Conservation (phyloP, 140 eudicot genomes). For the Stevia rebaudiana region DNA sequence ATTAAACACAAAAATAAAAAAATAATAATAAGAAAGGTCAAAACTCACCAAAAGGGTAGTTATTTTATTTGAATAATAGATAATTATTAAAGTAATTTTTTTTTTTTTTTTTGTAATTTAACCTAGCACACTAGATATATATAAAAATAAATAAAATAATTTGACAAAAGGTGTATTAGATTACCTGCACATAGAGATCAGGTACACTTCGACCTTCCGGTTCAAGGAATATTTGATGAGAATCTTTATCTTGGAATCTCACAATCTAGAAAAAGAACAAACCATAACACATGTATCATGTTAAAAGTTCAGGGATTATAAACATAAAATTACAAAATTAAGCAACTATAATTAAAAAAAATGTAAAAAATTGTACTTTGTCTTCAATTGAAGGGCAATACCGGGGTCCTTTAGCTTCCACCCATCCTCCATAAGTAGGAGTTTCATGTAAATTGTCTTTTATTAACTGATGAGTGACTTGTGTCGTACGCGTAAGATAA, state of each 20-base stretch:
- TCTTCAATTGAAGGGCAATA: conserved; percentile 99
- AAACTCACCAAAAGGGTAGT: not conserved
- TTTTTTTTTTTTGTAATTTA: not conserved
- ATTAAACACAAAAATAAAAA: not conserved
- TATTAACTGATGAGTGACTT: conserved; percentile 73
- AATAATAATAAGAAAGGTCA: no score
- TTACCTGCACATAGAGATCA: conserved; percentile 89
- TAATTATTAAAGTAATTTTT: not conserved
- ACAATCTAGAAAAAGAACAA: conserved; percentile 54
- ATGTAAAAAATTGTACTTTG: conserved; percentile 41
- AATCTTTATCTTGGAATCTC: conserved; percentile 93
- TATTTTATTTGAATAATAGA: not conserved
- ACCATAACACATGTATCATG: not conserved
- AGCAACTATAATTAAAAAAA: not conserved
- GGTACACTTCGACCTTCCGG: conserved; percentile 93
- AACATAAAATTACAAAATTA: not conserved
- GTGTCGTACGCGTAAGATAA: conserved; percentile 92
- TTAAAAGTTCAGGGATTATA: not conserved
- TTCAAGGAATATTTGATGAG: conserved; percentile 95
- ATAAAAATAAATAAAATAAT: not conserved
- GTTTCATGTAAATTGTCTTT: conserved; percentile 94
- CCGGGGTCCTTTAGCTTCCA: conserved; percentile 97
- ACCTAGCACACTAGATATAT: not conserved
- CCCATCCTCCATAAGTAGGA: conserved; percentile 99
- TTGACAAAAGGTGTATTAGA: not conserved